Conservation (phyloP, 257 asterid genomes). For the Ophiorrhiza pumila region DNA sequence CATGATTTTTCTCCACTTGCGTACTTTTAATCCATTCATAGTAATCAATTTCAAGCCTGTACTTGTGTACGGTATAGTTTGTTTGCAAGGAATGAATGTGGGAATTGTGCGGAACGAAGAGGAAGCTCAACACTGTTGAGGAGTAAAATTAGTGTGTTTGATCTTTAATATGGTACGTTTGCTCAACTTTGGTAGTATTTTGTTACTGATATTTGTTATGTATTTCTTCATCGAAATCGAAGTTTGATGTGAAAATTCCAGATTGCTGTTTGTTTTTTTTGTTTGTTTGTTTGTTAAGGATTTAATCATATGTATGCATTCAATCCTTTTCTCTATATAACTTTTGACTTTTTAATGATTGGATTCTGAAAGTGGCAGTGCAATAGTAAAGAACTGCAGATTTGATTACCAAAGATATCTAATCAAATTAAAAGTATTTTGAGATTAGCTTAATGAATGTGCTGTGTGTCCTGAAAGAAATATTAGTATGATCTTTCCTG, state of each 20-base stretch:
- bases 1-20: not conserved
- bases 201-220: not conserved
- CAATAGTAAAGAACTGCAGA: not conserved
- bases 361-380: not conserved
- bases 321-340: too few relatives aligned
- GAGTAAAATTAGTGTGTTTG: slow-evolving; percentile 19
- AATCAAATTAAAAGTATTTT: not conserved
- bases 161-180: slow-evolving; percentile 46
- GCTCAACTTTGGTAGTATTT: slow-evolving; percentile 4
- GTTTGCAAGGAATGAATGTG: not conserved
- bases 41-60: not conserved
- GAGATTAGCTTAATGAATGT: not conserved
- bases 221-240: slow-evolving; percentile 1
- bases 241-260: not conserved
- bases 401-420: not conserved
- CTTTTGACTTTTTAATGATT: not conserved
- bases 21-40: not conserved
- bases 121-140: slow-evolving; percentile 13
- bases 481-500: not conserved
- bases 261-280: not conserved
- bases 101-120: slow-evolving; percentile 10
- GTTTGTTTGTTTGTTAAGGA: too few relatives aligned
- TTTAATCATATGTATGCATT: too few relatives aligned
- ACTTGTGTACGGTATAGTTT: not conserved
- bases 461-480: not conserved